These are phyloP conservation scores for Pichia sp. DNA, from an alignment of 1,139 yeast genomes.

Conservation along the genomic window DNA sequence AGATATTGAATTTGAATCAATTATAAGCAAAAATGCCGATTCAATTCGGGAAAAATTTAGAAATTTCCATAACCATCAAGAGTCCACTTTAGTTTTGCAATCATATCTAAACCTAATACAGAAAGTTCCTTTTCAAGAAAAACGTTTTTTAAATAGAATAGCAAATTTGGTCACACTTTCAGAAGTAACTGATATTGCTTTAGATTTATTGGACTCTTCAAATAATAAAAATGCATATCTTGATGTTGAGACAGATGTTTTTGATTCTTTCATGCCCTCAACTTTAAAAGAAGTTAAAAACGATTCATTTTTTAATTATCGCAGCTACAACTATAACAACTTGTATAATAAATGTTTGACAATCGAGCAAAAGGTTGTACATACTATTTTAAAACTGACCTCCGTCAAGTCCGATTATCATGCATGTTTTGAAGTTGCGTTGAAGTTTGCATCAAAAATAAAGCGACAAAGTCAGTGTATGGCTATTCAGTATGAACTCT, in stretches of 20 bases:
- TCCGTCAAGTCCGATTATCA: background rate
- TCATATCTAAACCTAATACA: background rate
- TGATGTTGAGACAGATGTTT: constrained; percentile 2
- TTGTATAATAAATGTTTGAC: constrained; percentile 1
- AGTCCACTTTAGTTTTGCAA: background rate
- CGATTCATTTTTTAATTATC: constrained; percentile 5
- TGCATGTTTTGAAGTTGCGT: background rate
- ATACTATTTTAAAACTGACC: background rate
- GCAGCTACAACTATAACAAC: constrained; percentile 1
- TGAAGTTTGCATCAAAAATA: constrained; percentile 6
- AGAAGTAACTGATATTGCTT: background rate
- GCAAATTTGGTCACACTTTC: background rate
- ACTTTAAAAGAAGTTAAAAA: background rate
- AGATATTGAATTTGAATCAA: background rate
- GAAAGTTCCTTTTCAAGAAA: background rate
- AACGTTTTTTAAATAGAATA: background rate
- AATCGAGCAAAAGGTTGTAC: constrained; percentile 1
- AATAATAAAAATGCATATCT: background rate
- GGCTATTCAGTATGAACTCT: constrained; percentile 9
- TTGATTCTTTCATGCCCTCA: constrained; percentile 9
- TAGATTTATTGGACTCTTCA: background rate
- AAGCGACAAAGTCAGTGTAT: constrained; percentile 5
- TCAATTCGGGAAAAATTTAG: background rate
- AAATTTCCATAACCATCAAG: background rate
- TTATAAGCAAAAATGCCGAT: background rate